Evolutionary conservation across 805 yeast species (phyloP), one percentile per base, ranked within the genome.

Genomic region (Sugiyamaella smithiae): DNA sequence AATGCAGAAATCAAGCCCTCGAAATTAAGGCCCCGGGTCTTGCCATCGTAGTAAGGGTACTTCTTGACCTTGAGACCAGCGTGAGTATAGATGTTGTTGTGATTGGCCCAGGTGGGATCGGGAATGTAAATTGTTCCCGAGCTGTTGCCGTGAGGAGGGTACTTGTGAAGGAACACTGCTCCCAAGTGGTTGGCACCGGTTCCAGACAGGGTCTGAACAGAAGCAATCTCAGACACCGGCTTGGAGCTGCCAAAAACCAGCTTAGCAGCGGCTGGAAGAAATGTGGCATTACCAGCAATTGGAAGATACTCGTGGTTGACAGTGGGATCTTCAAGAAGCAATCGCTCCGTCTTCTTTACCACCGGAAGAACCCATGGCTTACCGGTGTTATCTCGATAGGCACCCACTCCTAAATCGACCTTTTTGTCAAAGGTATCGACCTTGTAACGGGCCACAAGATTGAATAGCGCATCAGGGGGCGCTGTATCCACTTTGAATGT

Each of bases 101-200:
- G 99, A 73, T 93, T 93, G 46, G 93, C 96, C 99, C 99, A 91
- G n/a, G 98, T 89, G 57, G 99, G 99, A 51, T 77, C 71, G 11
- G 96, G 85, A 45, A 90, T 64, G 67, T 88, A 88, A 43, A 90
- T 74, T 65, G 73, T 45, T 64, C 70, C 58, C 23, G 50, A 25
- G 17, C 59, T 58, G 63, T 66, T 29, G 8, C 48, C 46, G 51
- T 54, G 28, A 32, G 69, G 63, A 58, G 73, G 77, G 60, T 79
- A 80, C 35, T 75, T 70, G 61, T 75, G 69, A 56, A 85, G 68
- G 60, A 85, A 83, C 49, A 70, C 68, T n/a, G 88, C 96, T 25
- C 90, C 93, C 59, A 90, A 70, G 61, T 90, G 97, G 61, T 90
- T 73, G 2, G 98, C 96, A 38, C 96, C 96, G 11, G 96, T 88